Evolutionary conservation across 805 yeast species (phyloP).

Genomic region (Schwanniomyces yamadae): DNA sequence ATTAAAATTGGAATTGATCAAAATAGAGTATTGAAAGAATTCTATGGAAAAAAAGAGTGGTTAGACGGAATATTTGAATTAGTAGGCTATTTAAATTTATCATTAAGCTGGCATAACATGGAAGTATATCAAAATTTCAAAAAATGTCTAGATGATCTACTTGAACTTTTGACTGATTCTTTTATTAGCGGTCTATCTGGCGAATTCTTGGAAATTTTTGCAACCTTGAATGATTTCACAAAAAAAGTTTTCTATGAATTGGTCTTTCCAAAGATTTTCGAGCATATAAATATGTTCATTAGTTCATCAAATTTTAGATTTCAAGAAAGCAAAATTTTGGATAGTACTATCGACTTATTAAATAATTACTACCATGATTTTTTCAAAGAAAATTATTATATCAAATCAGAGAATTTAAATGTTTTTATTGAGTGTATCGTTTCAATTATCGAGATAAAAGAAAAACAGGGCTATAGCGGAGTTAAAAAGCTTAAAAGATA

Average conservation of each 20-base stretch:
- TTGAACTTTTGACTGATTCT: constrained; percentile 32
- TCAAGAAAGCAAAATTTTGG: constrained; percentile 30
- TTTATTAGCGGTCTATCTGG: constrained; percentile 30
- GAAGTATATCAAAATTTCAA: constrained; percentile 15
- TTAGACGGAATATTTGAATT: constrained; percentile 40
- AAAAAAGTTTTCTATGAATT: constrained; percentile 30
- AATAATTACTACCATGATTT: constrained; percentile 29
- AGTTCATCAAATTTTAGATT: constrained; percentile 32
- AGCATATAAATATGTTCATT: constrained; percentile 35
- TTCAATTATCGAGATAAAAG: constrained; percentile 28
- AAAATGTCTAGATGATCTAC: constrained; percentile 25
- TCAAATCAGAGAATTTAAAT: constrained; percentile 21
- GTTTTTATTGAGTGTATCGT: constrained; percentile 28
- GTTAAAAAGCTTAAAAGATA: constrained; percentile 17
- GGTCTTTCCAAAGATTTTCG: constrained; percentile 35
- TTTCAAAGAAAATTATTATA: constrained; percentile 25
- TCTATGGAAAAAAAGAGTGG: constrained; percentile 31
- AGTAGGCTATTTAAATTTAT: constrained; percentile 31
- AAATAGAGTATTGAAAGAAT: constrained; percentile 17
- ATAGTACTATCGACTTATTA: constrained; percentile 22
- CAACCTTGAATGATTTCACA: constrained; percentile 33
- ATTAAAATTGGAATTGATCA: constrained; percentile 30
- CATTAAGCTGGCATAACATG: constrained; percentile 22
- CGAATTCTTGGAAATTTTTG: constrained; percentile 23
- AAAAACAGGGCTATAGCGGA: constrained; percentile 6